phyloP scores from a whole-genome alignment of 2,329 filamentous ascomycete genomes.

The Diaporthe amygdali region DNA sequence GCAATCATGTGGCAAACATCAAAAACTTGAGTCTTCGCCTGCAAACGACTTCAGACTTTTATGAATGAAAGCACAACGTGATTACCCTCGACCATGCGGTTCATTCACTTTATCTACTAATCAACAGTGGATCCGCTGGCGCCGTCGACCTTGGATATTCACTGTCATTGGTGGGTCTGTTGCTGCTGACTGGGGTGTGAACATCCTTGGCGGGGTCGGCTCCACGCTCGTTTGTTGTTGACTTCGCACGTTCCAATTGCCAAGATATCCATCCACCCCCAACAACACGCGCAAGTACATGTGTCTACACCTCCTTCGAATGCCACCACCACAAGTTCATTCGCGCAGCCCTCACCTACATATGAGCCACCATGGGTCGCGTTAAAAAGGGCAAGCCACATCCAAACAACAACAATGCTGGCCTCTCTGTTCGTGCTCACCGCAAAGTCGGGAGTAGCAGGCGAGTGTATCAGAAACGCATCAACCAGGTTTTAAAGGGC shows the following conservation, averaged over 20 bases:
- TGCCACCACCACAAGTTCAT: no score
- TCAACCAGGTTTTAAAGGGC: neutral
- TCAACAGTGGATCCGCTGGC: neutral
- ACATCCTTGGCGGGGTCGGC: conserved; percentile 9
- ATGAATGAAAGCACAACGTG: neutral
- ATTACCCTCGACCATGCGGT: neutral
- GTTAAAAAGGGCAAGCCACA: neutral
- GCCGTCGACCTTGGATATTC: neutral
- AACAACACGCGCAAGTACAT: neutral
- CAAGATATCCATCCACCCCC: neutral
- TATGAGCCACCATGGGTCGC: neutral
- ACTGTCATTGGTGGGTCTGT: neutral
- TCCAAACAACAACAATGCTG: neutral
- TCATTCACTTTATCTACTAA: neutral
- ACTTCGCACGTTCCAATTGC: neutral
- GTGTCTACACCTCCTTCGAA: no score
- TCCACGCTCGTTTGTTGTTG: conserved; percentile 3
- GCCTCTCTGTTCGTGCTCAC: conserved; percentile 5
- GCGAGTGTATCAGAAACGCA: neutral
- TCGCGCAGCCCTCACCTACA: neutral
- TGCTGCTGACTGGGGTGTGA: neutral
- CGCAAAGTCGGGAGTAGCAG: neutral
- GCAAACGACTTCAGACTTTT: no score
- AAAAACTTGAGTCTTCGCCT: no score
- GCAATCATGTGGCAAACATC: no score